Conservation (phyloP, 2,329 filamentous ascomycete genomes). For the Colletotrichum theobromicola region DNA sequence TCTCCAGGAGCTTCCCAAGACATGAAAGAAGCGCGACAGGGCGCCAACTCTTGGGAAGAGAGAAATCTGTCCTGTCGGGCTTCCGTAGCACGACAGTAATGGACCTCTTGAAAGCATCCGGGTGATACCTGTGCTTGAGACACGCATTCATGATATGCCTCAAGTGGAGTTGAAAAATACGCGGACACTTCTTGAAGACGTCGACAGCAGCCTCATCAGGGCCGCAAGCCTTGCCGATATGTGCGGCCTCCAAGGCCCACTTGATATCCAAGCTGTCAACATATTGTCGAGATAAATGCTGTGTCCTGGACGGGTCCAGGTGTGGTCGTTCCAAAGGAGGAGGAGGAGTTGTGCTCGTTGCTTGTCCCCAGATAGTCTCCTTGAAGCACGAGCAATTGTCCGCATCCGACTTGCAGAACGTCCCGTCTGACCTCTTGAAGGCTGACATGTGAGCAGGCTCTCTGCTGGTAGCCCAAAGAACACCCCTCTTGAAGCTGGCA, state of each 20-base stretch:
- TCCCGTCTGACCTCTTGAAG: too few relatives aligned
- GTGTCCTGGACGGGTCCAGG: not conserved
- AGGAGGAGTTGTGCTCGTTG: too few relatives aligned
- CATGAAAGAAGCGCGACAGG: not conserved
- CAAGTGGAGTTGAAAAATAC: not conserved
- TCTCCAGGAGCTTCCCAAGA: not conserved
- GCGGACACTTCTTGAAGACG: not conserved
- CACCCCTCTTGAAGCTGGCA: too few relatives aligned
- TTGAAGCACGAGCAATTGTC: too few relatives aligned
- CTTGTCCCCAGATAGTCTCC: too few relatives aligned
- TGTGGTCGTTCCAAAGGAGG: too few relatives aligned
- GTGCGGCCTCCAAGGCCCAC: not conserved
- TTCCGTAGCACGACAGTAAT: not conserved
- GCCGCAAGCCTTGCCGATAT: not conserved
- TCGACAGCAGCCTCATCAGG: not conserved
- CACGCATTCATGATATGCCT: not conserved
- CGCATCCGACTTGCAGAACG: too few relatives aligned
- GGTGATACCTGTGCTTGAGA: not conserved
- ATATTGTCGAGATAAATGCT: rapidly evolving
- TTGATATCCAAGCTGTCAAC: not conserved
- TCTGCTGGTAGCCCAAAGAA: too few relatives aligned
- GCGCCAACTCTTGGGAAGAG: not conserved
- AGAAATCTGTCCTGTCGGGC: not conserved
- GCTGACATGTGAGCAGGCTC: too few relatives aligned
- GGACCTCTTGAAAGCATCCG: not conserved